phyloP scores from a whole-genome alignment of 768 basidiomycete species.

The Hysterangium stoloniferum region DNA sequence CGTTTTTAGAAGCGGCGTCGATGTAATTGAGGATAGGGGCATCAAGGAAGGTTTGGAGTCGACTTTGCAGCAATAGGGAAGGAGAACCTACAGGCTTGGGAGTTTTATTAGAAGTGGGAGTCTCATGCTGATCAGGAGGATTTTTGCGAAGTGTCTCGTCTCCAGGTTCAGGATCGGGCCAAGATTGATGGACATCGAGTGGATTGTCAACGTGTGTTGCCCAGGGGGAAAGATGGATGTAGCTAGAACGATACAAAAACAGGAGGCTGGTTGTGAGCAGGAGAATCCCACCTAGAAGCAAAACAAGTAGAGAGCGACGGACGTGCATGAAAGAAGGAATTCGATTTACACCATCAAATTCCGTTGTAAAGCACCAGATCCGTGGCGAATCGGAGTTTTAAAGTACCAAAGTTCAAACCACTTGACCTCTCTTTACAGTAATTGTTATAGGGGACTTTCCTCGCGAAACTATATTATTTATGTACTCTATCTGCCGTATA shows the following conservation, averaged over 20 bases:
- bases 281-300: conserved; percentile 7
- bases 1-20: conserved; percentile 16
- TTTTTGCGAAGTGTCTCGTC: not conserved
- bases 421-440: too few relatives aligned
- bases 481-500: too few relatives aligned
- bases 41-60: conserved; percentile 22
- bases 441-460: too few relatives aligned
- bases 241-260: not conserved
- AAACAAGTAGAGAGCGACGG: conserved; percentile 12
- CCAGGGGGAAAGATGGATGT: not conserved
- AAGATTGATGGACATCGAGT: conserved; percentile 2
- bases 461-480: too few relatives aligned
- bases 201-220: not conserved
- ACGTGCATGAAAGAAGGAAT: conserved; percentile 12
- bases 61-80: conserved; percentile 3
- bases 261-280: conserved; percentile 1
- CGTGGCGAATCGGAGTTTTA: too few relatives aligned
- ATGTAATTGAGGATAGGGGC: conserved; percentile 21
- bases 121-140: not conserved
- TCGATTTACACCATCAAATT: too few relatives aligned
- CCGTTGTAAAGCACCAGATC: too few relatives aligned
- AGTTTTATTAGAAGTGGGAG: not conserved
- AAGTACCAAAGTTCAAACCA: too few relatives aligned
- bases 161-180: not conserved
- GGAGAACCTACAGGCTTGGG: not conserved